Evolutionary conservation across 495 filamentous ascomycete species (phyloP).

Genomic region (Talaromyces trachyspermus): DNA sequence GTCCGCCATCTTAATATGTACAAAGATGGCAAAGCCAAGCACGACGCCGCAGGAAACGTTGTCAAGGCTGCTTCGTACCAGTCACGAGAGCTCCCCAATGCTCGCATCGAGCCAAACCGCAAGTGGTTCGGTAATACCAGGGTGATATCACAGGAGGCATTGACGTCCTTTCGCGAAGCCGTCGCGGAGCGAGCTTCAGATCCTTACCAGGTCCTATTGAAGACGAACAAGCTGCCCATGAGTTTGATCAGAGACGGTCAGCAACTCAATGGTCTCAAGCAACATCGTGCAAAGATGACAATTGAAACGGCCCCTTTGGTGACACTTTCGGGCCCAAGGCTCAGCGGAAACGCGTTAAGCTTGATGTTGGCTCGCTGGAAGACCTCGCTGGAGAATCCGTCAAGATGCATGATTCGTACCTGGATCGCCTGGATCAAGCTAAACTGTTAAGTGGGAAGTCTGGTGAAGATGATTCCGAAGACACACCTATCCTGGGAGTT

Average conservation of each 20-base stretch:
- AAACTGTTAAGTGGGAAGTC: conserved; percentile 62
- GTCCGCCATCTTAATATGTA: conserved; percentile 77
- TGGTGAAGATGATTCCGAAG: conserved; percentile 43
- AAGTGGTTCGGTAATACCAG: conserved; percentile 75
- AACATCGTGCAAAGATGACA: conserved; percentile 90
- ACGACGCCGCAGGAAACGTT: conserved; percentile 69
- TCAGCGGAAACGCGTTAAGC: conserved; percentile 83
- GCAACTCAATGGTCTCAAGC: conserved; percentile 69
- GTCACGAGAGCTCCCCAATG: conserved; percentile 67
- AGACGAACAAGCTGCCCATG: conserved; percentile 91
- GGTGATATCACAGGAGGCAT: conserved; percentile 61
- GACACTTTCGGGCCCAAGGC: conserved; percentile 91
- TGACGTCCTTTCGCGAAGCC: conserved; percentile 80
- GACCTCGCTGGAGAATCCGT: conserved; percentile 75
- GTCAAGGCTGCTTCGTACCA: conserved; percentile 81
- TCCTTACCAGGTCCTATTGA: conserved; percentile 85
- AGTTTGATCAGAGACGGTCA: conserved; percentile 62
- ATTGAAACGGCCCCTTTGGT: conserved; percentile 82
- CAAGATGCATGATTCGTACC: conserved; percentile 69
- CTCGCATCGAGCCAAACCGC: conserved; percentile 87
- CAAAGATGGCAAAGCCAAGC: conserved; percentile 71
- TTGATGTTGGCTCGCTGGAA: conserved; percentile 69
- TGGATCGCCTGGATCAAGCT: conserved; percentile 68
- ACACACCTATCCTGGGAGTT: conserved; percentile 47
- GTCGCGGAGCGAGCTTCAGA: conserved; percentile 85